Conservation (phyloP, 2,329 filamentous ascomycete species). For the Rhytidhysteron rufulum region DNA sequence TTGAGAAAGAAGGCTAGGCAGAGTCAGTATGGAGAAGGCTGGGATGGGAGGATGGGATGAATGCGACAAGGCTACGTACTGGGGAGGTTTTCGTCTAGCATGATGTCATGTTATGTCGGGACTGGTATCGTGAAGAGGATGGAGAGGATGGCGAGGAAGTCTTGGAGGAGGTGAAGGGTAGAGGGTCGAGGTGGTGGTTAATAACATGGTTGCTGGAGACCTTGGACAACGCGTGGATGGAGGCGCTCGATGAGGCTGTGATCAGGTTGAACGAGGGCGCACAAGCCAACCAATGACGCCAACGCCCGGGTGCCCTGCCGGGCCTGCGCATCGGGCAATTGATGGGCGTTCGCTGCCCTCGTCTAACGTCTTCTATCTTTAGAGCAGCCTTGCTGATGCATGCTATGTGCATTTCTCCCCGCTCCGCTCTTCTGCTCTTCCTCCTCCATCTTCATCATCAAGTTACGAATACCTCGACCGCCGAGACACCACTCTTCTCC, state of each 20-base stretch:
- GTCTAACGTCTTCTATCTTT: no score
- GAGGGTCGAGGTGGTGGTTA: neutral
- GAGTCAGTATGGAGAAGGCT: conserved; percentile 12
- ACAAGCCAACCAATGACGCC: neutral
- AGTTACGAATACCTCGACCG: no score
- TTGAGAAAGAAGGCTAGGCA: conserved; percentile 57
- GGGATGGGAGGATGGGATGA: conserved; percentile 47
- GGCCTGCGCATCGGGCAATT: no score
- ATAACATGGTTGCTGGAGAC: neutral
- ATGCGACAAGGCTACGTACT: conserved; percentile 48
- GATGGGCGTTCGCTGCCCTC: no score
- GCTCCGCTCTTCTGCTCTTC: no score
- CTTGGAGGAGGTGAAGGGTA: neutral
- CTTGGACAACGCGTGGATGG: neutral
- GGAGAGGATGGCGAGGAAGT: neutral
- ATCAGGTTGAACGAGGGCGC: neutral
- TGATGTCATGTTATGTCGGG: conserved; percentile 38
- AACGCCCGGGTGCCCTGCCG: no score
- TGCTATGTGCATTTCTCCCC: no score
- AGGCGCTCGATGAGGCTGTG: neutral
- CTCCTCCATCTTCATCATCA: no score
- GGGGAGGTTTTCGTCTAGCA: conserved; percentile 94
- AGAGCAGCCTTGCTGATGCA: no score
- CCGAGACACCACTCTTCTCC: no score
- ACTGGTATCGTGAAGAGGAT: neutral